Base-by-base conservation (phyloP, 116 monocot genomes). In the Dioscorea cayenensis region DNA sequence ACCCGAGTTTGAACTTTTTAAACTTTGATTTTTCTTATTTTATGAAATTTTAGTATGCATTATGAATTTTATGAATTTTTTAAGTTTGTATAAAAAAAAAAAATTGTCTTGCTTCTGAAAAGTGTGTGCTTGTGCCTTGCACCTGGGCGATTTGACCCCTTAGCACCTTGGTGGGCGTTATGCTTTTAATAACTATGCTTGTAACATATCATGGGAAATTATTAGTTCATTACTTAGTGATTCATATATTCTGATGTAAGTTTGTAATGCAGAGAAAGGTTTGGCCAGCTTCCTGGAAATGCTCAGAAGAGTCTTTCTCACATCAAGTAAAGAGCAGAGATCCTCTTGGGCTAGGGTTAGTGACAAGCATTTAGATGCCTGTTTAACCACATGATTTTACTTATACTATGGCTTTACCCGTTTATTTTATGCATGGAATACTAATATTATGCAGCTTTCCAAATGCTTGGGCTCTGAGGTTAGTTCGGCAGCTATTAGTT, bases 331-430 rank as follows among this genome's bases (percentile, higher is more conserved):
- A 86, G 77, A 84, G 71, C 71, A 86, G 84, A 73, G 95, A 95
- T 79, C 95, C 95, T 71, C 91, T 95, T 77, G 86, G 86, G 75
- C 68, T 88, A 49, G 95, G 95, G 91, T 94, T 32, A 71, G 86
- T 73, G 17, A 35, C 14, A 8, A 23, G 43, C 35, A 16, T 36
- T 66, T 32, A 17, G 17, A 36, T n/a, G 14, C 17, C 10, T 35
- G 36, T 66, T 66, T 6, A 2, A 35, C 36, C 14, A 55, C 55
- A 55, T 21, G 50, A 43, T 43, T 43, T 12, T 1, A 43, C 43
- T 43, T 43, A 43, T 43, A 43, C 43, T 43, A 43, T 43, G 43
- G 43, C 43, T 43, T 43, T 43, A 9, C 12, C 43, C 49, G n/a
- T 5, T 19, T 48, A 32, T 32, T 4, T 32, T 32, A 32, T 32